Conservation (phyloP, 495 filamentous ascomycete genomes). For the Aspergillus asperescens region DNA sequence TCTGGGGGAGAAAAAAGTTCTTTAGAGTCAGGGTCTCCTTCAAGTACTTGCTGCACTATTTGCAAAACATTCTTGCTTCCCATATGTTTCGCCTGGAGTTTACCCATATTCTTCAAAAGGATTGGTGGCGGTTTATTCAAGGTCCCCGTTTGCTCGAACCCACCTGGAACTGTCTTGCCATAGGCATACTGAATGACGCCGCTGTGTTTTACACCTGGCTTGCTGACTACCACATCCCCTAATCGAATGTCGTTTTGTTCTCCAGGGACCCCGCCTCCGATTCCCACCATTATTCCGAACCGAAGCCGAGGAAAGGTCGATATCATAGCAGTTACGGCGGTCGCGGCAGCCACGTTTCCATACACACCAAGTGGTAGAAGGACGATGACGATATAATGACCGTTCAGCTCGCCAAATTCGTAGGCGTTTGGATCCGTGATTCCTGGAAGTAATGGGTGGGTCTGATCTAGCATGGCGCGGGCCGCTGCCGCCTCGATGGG, state of each 20-base stretch:
- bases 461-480: conserved; percentile 24
- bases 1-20: conserved; percentile 13
- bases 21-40: conserved; percentile 16
- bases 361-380: conserved; percentile 22
- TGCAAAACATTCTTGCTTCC: conserved; percentile 8
- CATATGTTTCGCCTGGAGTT: conserved; percentile 18
- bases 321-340: conserved; percentile 19
- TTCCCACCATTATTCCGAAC: conserved; percentile 30
- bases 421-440: conserved; percentile 28
- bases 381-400: conserved; percentile 32
- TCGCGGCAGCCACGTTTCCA: conserved; percentile 25
- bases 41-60: conserved; percentile 17
- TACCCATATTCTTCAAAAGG: conserved; percentile 25
- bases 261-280: conserved; percentile 31
- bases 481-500: conserved; percentile 27
- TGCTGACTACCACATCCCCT: conserved; percentile 34
- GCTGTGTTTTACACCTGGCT: conserved; percentile 13
- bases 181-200: conserved; percentile 35
- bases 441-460: conserved; percentile 16
- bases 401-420: conserved; percentile 24
- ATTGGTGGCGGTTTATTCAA: conserved; percentile 19
- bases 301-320: conserved; percentile 20
- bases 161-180: conserved; percentile 26
- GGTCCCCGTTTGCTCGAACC: neutral
- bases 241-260: conserved; percentile 25